Evolutionary conservation across 148 eudicot species (phyloP).

Genomic region (Cornus controversa): DNA sequence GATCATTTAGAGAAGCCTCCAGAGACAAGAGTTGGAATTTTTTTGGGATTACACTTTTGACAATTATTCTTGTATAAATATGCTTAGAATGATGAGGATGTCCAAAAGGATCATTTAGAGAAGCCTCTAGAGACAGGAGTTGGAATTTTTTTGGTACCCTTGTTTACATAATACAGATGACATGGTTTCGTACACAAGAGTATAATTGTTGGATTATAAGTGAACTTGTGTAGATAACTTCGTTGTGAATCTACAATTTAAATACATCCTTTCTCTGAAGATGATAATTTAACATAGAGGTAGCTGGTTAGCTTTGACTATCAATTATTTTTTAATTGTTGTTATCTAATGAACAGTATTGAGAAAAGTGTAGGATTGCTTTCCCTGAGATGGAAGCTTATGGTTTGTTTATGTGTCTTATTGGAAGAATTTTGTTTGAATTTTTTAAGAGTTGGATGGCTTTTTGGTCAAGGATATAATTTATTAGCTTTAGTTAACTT

Average conservation of each 20-base stretch:
- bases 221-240: not conserved
- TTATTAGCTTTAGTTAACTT: not conserved
- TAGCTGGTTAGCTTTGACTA: not conserved
- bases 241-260: not conserved
- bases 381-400: not conserved
- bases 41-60: not conserved
- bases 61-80: not conserved
- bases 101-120: not conserved
- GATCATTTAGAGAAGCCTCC: not conserved
- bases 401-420: not conserved
- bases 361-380: not conserved
- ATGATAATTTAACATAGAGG: not conserved
- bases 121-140: not conserved
- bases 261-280: not conserved
- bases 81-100: not conserved
- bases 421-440: slow-evolving; percentile 4
- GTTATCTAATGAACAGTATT: not conserved
- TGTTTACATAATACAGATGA: not conserved
- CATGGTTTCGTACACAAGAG: too few species aligned
- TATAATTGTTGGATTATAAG: not conserved
- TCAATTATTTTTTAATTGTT: not conserved
- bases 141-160: not conserved
- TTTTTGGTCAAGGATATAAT: not conserved
- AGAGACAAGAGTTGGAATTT: not conserved
- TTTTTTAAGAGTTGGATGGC: not conserved